A percentile compares a stretch with the other conserved stretches of the same genome.
phyloP scores from a whole-genome alignment of 805 yeast genomes.

The Ogataea paradorogensis region DNA sequence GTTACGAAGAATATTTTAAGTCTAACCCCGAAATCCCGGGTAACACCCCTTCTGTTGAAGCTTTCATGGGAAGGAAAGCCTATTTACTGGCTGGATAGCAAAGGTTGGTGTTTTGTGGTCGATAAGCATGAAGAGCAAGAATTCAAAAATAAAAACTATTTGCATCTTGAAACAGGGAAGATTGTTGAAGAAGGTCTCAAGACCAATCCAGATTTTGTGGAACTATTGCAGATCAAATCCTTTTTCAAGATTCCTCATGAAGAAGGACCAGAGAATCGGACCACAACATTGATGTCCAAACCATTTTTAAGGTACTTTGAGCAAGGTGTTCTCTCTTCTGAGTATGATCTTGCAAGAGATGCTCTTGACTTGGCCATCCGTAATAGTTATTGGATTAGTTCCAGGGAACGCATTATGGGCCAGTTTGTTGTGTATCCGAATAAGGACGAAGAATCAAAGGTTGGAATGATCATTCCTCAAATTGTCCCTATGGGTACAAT shows the following conservation, averaged over 20 bases:
- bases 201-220: conserved; percentile 3
- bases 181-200: conserved; percentile 15
- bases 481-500: conserved; percentile 94
- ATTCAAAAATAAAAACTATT: conserved; percentile 40
- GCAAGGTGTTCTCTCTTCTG: conserved; percentile 66
- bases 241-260: conserved; percentile 83
- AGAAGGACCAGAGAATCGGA: conserved; percentile 70
- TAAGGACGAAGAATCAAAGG: conserved; percentile 15
- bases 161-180: conserved; percentile 16
- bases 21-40: conserved; percentile 68
- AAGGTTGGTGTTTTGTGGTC: conserved; percentile 89
- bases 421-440: conserved; percentile 76
- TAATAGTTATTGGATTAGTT: conserved; percentile 91
- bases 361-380: conserved; percentile 75
- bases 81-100: conserved; percentile 68
- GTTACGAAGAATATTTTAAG: conserved; percentile 42
- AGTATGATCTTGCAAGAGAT: conserved; percentile 66
- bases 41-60: conserved; percentile 71
- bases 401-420: conserved; percentile 75
- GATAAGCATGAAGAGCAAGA: conserved; percentile 37
- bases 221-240: conserved; percentile 20
- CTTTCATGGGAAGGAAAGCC: conserved; percentile 86
- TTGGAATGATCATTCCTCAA: conserved; percentile 81
- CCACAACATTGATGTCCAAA: conserved; percentile 77
- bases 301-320: conserved; percentile 70